Evolutionary conservation across 139 green algal genomes (phyloP), one percentile per base, ranked within the genome.

Genomic region (Ulvella scutata): DNA sequence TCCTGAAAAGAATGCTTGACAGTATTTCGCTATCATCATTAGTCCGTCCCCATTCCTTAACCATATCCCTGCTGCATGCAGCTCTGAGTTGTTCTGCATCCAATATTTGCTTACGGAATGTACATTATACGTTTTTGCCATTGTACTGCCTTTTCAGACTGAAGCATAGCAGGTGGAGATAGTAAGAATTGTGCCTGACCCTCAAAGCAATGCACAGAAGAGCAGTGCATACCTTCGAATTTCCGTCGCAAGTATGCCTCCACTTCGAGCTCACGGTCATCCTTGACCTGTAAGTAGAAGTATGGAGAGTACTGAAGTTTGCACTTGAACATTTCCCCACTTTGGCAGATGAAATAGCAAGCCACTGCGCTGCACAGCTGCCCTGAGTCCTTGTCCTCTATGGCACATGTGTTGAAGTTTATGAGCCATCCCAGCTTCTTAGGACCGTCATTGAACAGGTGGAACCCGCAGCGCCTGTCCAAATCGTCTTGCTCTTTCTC

Each of bases 321-420:
- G 0, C 88, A 87, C 77, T 96, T 96, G 88, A 98, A 98, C 87
- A 94, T 96, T 79, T 76, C 81, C 17, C 93, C 91, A 78, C 97
- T 88, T 85, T 96, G 89, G 76, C 91, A 93, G 87, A 94, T 91
- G 85, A 98, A 97, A 84, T 95, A 98, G 83, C 90, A 96, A 75
- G 92, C 90, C 23, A 98, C 83, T 17, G 87, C 84, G 38, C 84
- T 90, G 37, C 91, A 33, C 10, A 78, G 72, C 38, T 92, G 84
- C 0, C 87, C 87, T 3, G 73, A 85, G 76, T 97, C 91, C 81
- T 89, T 89, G 79, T 97, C 91, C 33, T 91, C 84, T 76, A 92
- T 77, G 37, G 82, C 51, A 29, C 51, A 67, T 10, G 85, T 79
- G 23, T 87, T 90, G 38, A 95, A 83, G 82, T 97, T 98, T 59